Percentiles rank a stretch among this genome's conserved stretches.
Evolutionary conservation across 2,329 filamentous ascomycete species (phyloP).

Genomic region (Annulohypoxylon truncatum): DNA sequence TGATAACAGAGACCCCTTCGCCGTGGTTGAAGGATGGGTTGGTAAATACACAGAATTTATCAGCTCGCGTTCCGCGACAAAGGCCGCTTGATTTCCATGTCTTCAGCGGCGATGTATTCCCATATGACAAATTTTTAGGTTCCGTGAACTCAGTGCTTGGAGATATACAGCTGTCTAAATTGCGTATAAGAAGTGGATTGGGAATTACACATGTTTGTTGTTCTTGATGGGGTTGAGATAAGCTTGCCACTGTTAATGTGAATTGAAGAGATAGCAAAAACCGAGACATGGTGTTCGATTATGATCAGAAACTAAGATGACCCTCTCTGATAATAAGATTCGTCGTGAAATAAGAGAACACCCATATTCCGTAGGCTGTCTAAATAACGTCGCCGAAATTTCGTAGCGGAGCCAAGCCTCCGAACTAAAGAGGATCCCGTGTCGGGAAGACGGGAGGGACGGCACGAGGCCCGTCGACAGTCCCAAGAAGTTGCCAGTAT

Average conservation of each 20-base stretch:
- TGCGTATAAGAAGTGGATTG: not conserved
- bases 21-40: constrained; percentile 42
- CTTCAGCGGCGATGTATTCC: not conserved
- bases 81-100: constrained; percentile 23
- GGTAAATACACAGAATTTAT: constrained; percentile 45
- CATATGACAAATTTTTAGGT: not conserved
- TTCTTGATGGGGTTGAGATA: not conserved
- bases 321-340: not conserved
- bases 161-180: constrained; percentile 1
- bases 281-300: not conserved
- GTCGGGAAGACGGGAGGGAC: constrained; percentile 8
- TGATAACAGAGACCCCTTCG: constrained; percentile 47
- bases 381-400: constrained; percentile 7
- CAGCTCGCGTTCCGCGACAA: constrained; percentile 25
- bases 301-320: not conserved
- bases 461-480: not conserved
- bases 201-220: constrained; percentile 14
- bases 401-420: constrained; percentile 36
- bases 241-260: constrained; percentile 3
- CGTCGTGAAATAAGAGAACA: not conserved
- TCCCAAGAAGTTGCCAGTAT: not conserved
- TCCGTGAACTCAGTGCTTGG: not conserved
- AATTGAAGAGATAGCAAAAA: constrained; percentile 12
- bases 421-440: constrained; percentile 23
- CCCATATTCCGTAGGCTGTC: not conserved